A percentile compares a stretch with the other conserved stretches of the same genome.
Conservation (phyloP, 2,329 filamentous ascomycete genomes). For the Zasmidium citrigriseum region DNA sequence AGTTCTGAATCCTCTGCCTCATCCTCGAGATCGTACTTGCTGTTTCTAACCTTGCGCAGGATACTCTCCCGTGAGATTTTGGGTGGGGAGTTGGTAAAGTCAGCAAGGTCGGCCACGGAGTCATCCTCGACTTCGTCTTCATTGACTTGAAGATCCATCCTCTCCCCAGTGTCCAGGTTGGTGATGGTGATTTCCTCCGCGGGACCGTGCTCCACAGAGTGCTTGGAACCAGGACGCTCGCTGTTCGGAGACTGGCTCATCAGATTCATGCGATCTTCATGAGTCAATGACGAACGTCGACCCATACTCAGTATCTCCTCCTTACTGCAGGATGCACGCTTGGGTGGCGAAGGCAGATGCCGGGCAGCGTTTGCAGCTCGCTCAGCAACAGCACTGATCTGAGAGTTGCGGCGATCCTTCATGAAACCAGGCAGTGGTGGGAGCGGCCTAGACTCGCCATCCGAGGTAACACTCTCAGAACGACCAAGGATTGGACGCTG, state of each 20-base stretch:
- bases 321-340: constrained; percentile 67
- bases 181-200: constrained; percentile 29
- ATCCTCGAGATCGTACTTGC: constrained; percentile 52
- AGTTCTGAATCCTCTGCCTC: constrained; percentile 54
- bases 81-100: constrained; percentile 53
- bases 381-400: constrained; percentile 71
- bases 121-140: constrained; percentile 35
- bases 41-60: constrained; percentile 77
- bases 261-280: constrained; percentile 81
- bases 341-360: constrained; percentile 71
- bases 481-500: constrained; percentile 61
- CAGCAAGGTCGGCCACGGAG: constrained; percentile 34
- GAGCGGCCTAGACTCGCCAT: constrained; percentile 78
- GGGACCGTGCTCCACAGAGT: constrained; percentile 45
- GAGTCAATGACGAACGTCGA: constrained; percentile 69
- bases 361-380: constrained; percentile 67
- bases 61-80: constrained; percentile 94
- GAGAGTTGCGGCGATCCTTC: constrained; percentile 54
- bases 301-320: constrained; percentile 76
- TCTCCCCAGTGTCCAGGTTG: constrained; percentile 31
- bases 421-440: constrained; percentile 76
- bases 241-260: constrained; percentile 60
- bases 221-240: constrained; percentile 25
- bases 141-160: constrained; percentile 21
- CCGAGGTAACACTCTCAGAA: constrained; percentile 74